Percentiles rank a stretch among this genome's conserved stretches.
Evolutionary conservation across 2,329 filamentous ascomycete genomes (phyloP).

Genomic region (Thermothelomyces thermophilus): DNA sequence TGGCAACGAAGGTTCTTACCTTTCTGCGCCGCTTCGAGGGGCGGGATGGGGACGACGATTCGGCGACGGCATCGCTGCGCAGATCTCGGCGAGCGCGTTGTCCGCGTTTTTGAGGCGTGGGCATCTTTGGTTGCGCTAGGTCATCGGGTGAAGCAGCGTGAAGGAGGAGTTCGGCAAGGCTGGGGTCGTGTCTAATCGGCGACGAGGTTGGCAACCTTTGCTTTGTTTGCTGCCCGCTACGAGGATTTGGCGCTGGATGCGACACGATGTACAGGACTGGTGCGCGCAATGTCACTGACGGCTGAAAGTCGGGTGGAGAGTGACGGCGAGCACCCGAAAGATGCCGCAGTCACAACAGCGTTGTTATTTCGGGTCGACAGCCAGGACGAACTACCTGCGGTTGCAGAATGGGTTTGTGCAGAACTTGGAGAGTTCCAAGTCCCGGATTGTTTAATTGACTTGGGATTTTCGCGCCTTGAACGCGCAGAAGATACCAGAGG

Average conservation of each 20-base stretch:
- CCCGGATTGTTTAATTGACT: constrained; percentile 24
- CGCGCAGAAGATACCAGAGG: constrained; percentile 20
- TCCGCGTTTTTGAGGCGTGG: constrained; percentile 29
- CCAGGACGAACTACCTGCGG: neutral
- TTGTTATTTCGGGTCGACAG: neutral
- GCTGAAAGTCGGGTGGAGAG: neutral
- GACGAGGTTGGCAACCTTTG: constrained; percentile 4
- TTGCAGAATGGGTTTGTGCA: neutral
- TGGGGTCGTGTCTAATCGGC: neutral
- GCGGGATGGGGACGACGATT: constrained; percentile 53
- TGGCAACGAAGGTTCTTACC: constrained; percentile 32
- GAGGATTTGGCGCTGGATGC: constrained; percentile 10
- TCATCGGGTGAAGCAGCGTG: constrained; percentile 13
- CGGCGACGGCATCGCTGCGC: constrained; percentile 30
- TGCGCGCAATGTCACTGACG: neutral
- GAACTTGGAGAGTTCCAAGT: constrained; percentile 6
- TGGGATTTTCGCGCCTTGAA: constrained; percentile 24
- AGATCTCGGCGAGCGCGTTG: constrained; percentile 30
- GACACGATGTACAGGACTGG: constrained; percentile 6
- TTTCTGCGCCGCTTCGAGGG: constrained; percentile 60
- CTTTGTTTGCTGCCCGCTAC: neutral
- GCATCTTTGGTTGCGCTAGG: constrained; percentile 25
- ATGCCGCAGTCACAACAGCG: constrained; percentile 2
- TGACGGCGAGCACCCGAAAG: neutral
- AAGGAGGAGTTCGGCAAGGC: constrained; percentile 4